Evolutionary conservation across 2,329 filamentous ascomycete species (phyloP), one percentile per base, ranked within the genome.

Genomic region (Alternaria ethzedia): DNA sequence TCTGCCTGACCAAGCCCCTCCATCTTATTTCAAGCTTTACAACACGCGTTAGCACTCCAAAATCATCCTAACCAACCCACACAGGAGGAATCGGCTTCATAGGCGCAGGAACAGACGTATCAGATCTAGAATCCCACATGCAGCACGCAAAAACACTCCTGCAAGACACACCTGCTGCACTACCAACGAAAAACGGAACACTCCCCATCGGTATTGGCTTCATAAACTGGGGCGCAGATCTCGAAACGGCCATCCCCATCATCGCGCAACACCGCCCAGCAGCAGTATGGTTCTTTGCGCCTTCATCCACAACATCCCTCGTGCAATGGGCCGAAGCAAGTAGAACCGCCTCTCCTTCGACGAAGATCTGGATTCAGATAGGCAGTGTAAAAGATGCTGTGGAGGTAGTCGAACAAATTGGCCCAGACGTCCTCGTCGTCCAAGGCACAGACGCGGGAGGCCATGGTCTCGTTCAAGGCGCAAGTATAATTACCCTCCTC

Each of bases 201-300:
- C 75, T 87, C 1, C 86, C 86, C 41, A 78, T 91, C 41, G 88
- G 86, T 62, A 81, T 90, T 4, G 90, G 89, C 58, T 89, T 91
- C 77, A 83, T 91, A 57, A 86, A 88, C 49, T 87, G 81, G 81
- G 81, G 80, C 26, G 80, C 79, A 11, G 69, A 76, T 17, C 72
- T 87, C 59, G 78, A 84, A 55, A 75, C 79, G 21, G 81, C 82
- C 2, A 74, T 88, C 3, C 84, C 85, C 1, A 67, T 90, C 12
- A 79, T 92, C 17, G 72, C 73, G 23, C 79, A 82, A 63, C 85
- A 88, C 75, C 78, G 78, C 0, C 88, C 89, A 2, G 85, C 84
- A 3, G 89, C 88, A 0, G 82, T 89, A 9, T 92, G 90, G 90
- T 83, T 92, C 50, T 91, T 91, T 71, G 89, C 89, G 3, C 63